phyloP scores from a whole-genome alignment of 352 stramenopile genomes.

The Pythium sp. region DNA sequence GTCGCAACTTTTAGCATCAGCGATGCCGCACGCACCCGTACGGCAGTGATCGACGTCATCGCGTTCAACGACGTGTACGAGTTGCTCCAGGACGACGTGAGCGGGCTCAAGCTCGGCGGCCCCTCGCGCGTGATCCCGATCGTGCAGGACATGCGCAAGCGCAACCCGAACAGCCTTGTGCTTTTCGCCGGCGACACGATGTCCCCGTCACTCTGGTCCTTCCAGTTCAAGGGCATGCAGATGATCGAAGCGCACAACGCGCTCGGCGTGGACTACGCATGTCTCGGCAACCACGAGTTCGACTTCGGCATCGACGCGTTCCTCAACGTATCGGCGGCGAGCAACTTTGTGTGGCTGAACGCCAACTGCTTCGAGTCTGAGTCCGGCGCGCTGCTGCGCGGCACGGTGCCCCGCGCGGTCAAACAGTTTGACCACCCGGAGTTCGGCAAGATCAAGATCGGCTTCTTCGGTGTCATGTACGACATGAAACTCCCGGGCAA shows the following conservation, averaged over 20 bases:
- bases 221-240: constrained; percentile 75
- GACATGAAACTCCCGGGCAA: constrained; percentile 67
- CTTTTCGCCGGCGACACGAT: constrained; percentile 80
- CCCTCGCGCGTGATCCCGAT: constrained; percentile 73
- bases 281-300: constrained; percentile 81
- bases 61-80: constrained; percentile 84
- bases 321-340: constrained; percentile 53
- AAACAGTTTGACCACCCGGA: constrained; percentile 39
- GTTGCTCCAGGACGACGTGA: constrained; percentile 62
- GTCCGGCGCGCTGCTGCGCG: constrained; percentile 43
- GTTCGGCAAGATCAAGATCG: constrained; percentile 53
- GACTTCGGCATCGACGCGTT: constrained; percentile 79
- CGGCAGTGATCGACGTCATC: constrained; percentile 60
- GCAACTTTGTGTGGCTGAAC: constrained; percentile 74
- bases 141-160: constrained; percentile 48
- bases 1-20: not conserved
- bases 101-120: constrained; percentile 60
- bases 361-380: constrained; percentile 64
- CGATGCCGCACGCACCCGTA: constrained; percentile 29
- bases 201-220: constrained; percentile 80
- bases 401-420: constrained; percentile 47
- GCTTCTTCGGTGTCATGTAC: constrained; percentile 78
- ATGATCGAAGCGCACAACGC: constrained; percentile 78
- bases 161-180: constrained; percentile 69
- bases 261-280: constrained; percentile 69